These are phyloP conservation scores for Centrapalus pauciflorus DNA, from an alignment of 129 eudicot species.

Conservation along the genomic window DNA sequence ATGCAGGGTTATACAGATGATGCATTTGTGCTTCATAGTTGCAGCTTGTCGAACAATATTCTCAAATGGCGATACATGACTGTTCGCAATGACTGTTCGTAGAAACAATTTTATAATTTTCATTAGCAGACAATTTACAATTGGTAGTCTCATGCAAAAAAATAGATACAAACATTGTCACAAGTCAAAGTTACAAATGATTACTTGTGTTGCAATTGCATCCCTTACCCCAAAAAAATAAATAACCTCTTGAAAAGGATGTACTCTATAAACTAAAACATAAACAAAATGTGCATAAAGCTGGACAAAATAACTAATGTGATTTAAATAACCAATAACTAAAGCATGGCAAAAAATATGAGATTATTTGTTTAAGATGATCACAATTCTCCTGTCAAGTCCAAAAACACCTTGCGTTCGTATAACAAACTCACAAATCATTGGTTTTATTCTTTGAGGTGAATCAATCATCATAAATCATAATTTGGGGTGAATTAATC, in stretches of 20 bases:
- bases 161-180: not conserved
- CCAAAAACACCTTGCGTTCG: slow-evolving; percentile 71
- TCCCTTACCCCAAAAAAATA: no score
- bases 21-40: slow-evolving; percentile 21
- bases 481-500: no score
- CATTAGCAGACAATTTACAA: no score
- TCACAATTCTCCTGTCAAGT: slow-evolving; percentile 28
- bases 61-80: no score
- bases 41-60: slow-evolving; percentile 24
- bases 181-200: not conserved
- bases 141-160: not conserved
- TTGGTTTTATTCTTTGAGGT: no score
- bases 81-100: no score
- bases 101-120: no score
- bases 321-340: slow-evolving; percentile 2
- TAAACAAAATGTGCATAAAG: not conserved
- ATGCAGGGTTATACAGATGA: slow-evolving; percentile 18
- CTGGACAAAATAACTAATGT: not conserved
- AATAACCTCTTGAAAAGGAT: not conserved
- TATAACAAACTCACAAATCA: slow-evolving; percentile 66
- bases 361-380: not conserved
- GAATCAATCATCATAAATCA: no score
- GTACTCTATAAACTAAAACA: not conserved
- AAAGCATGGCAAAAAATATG: no score
- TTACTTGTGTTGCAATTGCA: no score